phyloP scores from a whole-genome alignment of 164 flowering plant genomes.

The Vitis vinifera region ASM3070453v1 NC_081805.1:5905001-5905500 shows the following conservation, averaged over 20 bases:
- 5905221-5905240: slow-evolving; percentile 22
- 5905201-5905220: slow-evolving; percentile 36
- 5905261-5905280: slow-evolving; percentile 25
- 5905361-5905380: slow-evolving; percentile 32
- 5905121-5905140: slow-evolving; percentile 34
- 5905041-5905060: slow-evolving; percentile 35
- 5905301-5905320: slow-evolving; percentile 51
- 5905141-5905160: slow-evolving; percentile 43
- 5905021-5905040: slow-evolving; percentile 34
- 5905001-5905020: slow-evolving; percentile 44
- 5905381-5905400: slow-evolving; percentile 17
- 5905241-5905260: slow-evolving; percentile 49
- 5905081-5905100: slow-evolving; percentile 39
- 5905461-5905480: background rate
- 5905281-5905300: slow-evolving; percentile 38
- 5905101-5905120: slow-evolving; percentile 30
- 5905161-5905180: slow-evolving; percentile 37
- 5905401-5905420: no score
- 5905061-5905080: slow-evolving; percentile 49
- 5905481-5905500: no score
- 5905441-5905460: slow-evolving; percentile 14
- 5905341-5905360: slow-evolving; percentile 32
- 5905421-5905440: background rate
- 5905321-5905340: slow-evolving; percentile 19
- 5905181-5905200: slow-evolving; percentile 27